Conservation (phyloP, 1,139 yeast species). For the Meyerozyma sp. region DNA sequence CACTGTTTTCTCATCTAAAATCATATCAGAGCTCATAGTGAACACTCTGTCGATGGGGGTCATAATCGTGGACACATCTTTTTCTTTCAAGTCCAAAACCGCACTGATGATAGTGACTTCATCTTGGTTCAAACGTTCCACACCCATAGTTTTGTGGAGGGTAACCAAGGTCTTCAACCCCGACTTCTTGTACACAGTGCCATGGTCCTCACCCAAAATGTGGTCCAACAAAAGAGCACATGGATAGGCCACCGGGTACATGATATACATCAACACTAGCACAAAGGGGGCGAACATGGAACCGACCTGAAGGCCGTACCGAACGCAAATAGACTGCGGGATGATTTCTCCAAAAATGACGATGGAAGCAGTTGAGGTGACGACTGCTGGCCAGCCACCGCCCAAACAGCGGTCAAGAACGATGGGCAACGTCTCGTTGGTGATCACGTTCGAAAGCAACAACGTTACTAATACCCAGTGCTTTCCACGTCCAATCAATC, state of each 20-base stretch:
- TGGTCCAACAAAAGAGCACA: conserved; percentile 76
- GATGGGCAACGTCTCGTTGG: conserved; percentile 93
- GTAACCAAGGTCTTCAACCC: conserved; percentile 93
- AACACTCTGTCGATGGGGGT: conserved; percentile 90
- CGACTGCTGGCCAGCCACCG: conserved; percentile 98
- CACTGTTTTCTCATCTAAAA: conserved; percentile 78
- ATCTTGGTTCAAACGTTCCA: conserved; percentile 85
- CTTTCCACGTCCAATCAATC: conserved; percentile 74
- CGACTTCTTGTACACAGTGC: conserved; percentile 87
- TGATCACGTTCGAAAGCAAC: conserved; percentile 80
- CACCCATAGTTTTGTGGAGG: conserved; percentile 91
- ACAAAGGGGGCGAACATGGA: conserved; percentile 90
- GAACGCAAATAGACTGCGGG: conserved; percentile 89
- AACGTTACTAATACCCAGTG: conserved; percentile 97
- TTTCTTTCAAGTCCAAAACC: conserved; percentile 89
- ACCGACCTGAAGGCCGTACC: conserved; percentile 90
- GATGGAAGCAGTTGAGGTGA: conserved; percentile 84
- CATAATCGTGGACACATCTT: conserved; percentile 82
- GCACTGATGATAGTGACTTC: conserved; percentile 96
- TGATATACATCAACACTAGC: conserved; percentile 71
- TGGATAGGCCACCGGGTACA: conserved; percentile 94
- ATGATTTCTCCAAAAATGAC: conserved; percentile 95
- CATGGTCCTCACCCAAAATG: conserved; percentile 91
- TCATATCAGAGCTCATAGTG: conserved; percentile 80
- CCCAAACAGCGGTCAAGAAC: conserved; percentile 89